Base-by-base conservation (phyloP, 169 alveolate species). In the Eimeria zaria region DNA sequence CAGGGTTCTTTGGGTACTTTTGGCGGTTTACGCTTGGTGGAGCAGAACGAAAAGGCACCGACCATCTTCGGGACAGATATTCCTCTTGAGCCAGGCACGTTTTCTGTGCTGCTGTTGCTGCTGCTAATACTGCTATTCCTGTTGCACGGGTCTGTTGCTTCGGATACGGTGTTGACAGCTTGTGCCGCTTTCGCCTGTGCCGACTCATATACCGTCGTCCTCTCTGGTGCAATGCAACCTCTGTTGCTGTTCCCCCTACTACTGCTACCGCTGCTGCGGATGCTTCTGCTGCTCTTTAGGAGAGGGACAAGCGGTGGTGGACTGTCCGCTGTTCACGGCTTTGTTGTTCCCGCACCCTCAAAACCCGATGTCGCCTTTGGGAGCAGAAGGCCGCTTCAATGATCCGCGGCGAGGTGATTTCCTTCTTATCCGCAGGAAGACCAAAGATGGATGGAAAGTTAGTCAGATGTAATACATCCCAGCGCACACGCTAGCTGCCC, bases 351-450 rank as follows among this genome's bases (percentile, higher is more conserved):
- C 92, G 16, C 98, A 97, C 80, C 97, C 97, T 18, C 96, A 76
- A 14, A 93, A 96, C 87, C 98, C 98, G 11, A 67, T 87, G 55
- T 81, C 94, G 36, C 97, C 97, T 53, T 55, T 95, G 41, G 64
- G 55, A 5, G 48, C 64, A 48, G 81, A 93, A 14, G 78, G 74
- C 73, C 96, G 96, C 83, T 96, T 96, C 58, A 89, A 95, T 58
- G 97, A 96, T 64, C 81, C 81, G 36, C 95, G 97, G 11, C 60
- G 95, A n/a, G 97, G 98, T 11, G 98, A 97, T 91, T 97, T 97
- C 74, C 84, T 97, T 48, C 97, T 97, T 20, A 95, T 97, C 16
- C 96, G 98, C 51, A 41, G 96, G 18, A 91, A 97, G 46, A 60
- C 89, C 27, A 91, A 95, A 62, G 96, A 90, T 46, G 96, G 91